Percentiles rank a stretch among this genome's conserved stretches.
These are phyloP conservation scores for Aphanocladium album DNA, from an alignment of 2,329 filamentous ascomycete species.

Conservation along the genomic window DNA sequence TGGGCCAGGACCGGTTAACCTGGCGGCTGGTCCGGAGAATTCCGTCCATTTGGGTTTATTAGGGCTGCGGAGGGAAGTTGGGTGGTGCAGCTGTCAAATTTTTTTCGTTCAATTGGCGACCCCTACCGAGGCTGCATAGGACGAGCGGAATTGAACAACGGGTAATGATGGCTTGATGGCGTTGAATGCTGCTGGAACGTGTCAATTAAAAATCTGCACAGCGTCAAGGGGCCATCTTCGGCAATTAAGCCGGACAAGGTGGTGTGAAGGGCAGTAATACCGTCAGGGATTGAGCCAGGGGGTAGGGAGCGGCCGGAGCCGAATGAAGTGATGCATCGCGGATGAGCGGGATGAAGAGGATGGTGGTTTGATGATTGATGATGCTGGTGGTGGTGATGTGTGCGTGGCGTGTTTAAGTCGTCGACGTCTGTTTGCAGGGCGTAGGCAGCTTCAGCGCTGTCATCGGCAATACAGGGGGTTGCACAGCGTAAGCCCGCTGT, in stretches of 20 bases:
- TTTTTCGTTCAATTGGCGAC: neutral
- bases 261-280: constrained; percentile 2
- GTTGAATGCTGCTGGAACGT: neutral
- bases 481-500: neutral
- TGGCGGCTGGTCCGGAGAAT: neutral
- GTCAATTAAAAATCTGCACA: neutral
- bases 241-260: neutral
- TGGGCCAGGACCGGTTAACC: neutral
- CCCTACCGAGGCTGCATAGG: neutral
- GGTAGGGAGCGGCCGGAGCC: neutral
- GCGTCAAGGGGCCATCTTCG: neutral
- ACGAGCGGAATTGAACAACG: neutral
- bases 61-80: neutral
- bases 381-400: neutral
- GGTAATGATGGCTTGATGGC: neutral
- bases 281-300: neutral
- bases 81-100: neutral
- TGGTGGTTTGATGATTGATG: neutral
- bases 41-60: neutral
- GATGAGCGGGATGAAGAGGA: neutral
- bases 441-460: no score
- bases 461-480: no score
- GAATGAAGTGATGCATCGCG: neutral
- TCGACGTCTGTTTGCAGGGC: no score
- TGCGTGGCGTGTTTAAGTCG: neutral